phyloP scores from a whole-genome alignment of 805 yeast species.

The Candida oleophila region DNA sequence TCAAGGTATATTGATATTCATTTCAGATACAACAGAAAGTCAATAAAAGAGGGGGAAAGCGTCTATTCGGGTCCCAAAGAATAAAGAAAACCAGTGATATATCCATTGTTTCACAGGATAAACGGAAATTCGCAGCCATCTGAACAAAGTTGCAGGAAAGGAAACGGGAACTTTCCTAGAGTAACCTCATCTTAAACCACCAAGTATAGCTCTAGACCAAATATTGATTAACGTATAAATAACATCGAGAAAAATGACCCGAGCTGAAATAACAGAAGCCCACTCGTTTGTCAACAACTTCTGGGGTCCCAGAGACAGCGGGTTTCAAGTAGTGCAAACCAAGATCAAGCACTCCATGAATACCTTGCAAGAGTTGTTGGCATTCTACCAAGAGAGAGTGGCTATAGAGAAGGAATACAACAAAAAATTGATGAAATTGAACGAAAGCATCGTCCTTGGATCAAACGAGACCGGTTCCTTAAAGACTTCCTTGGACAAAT shows the following conservation, averaged over 20 bases:
- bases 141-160: background rate
- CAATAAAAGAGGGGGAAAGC: background rate
- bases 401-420: conserved; percentile 75
- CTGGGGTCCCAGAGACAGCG: conserved; percentile 63
- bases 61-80: background rate
- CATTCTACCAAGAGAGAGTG: conserved; percentile 41
- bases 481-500: conserved; percentile 55
- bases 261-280: conserved; percentile 7
- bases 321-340: conserved; percentile 53
- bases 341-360: conserved; percentile 59
- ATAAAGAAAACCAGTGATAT: background rate
- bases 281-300: conserved; percentile 44
- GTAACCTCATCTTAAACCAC: no score
- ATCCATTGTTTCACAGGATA: background rate
- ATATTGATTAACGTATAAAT: no score
- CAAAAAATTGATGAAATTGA: conserved; percentile 50
- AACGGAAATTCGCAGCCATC: background rate
- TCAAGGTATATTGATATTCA: background rate
- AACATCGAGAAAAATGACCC: conserved; percentile 4
- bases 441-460: conserved; percentile 49
- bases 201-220: no score
- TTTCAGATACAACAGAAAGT: background rate
- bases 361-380: conserved; percentile 43
- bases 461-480: conserved; percentile 58
- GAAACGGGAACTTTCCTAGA: no score